These are phyloP conservation scores for Hygrophila difformis DNA, from an alignment of 257 asterid genomes.

Conservation along the genomic window DNA sequence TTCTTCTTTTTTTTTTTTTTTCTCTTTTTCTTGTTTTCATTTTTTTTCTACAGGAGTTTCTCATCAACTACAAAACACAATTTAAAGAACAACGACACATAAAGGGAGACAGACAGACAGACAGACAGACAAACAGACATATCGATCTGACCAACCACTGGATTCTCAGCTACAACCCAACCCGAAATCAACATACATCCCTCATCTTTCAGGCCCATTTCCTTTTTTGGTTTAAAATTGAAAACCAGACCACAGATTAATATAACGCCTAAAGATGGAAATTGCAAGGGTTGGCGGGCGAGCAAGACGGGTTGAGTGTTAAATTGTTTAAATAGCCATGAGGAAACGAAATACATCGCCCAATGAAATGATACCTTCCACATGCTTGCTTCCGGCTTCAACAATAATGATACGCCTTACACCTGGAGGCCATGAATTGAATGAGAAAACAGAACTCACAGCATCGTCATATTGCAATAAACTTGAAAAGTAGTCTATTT, in stretches of 20 bases:
- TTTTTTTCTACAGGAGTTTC: slow-evolving; percentile 19
- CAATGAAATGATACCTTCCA: slow-evolving; percentile 74
- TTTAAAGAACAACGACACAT: slow-evolving; percentile 5
- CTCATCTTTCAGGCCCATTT: slow-evolving; percentile 27
- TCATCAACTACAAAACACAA: slow-evolving; percentile 16
- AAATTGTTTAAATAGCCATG: slow-evolving; percentile 31
- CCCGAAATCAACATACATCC: slow-evolving; percentile 28
- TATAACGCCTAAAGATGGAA: slow-evolving; percentile 13
- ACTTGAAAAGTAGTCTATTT: too few relatives aligned
- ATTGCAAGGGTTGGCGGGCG: too few relatives aligned
- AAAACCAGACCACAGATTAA: slow-evolving; percentile 33
- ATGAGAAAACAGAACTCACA: not conserved
- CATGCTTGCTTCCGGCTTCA: slow-evolving; percentile 97
- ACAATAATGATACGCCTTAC: slow-evolving; percentile 76
- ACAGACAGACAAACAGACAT: too few relatives aligned
- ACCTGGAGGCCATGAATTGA: too few relatives aligned
- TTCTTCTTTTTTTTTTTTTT: too few relatives aligned
- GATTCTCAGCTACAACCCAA: slow-evolving; percentile 15
- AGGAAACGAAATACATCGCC: slow-evolving; percentile 75
- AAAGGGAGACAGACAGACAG: too few relatives aligned
- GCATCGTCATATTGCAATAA: not conserved
- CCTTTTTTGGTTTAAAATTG: slow-evolving; percentile 7
- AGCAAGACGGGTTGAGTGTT: too few relatives aligned
- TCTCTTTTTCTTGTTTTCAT: not conserved
- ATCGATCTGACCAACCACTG: too few relatives aligned